Base-by-base conservation (phyloP, 208 protist species). In the Trypanosomatidae sp. region DNA sequence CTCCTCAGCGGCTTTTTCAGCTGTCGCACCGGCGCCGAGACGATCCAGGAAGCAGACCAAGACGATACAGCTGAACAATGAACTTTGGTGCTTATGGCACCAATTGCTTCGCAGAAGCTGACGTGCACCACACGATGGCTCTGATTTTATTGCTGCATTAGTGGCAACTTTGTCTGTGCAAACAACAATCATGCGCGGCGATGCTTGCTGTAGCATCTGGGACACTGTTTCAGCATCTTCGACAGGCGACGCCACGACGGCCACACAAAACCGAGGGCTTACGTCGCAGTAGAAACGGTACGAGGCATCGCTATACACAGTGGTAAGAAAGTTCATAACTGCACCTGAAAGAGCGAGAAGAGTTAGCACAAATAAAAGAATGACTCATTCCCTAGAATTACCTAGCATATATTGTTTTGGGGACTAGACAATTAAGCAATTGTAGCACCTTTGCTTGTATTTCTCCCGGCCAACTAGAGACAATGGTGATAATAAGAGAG, bases 241-340 rank as follows among this genome's bases (percentile, higher is more conserved):
- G 1, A 58, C 69, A 53, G 60, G 66, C 10, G 66, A 44, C 2
- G 81, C 74, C 9, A 91, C 64, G 2, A 73, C 68, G 1, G 75
- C 80, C 30, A 88, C 70, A 12, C 78, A 85, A 67, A 91, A 84
- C 12, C 22, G 67, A 8, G 86, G 86, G 47, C 60, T 76, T 44
- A 41, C 69, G 58, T 87, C 70, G 2, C 81, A 59, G 50, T 91
- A 87, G 25, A 59, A 46, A 13, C 74, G 53, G 72, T 91, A 91
- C 47, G 41, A 53, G 17, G 74, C 71, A 62, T 88, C 86, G 25
- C 53, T 77, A 62, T 91, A 88, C 0, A 85, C 19, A 5, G 72
- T 44, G 41, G 62, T 73, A 13, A 91, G 78, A 74, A 81, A 76
- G 53, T 91, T 80, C 86, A 91, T 91, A 68, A 12, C 44, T 33